Evolutionary conservation across 2,329 filamentous ascomycete species (phyloP).

Genomic region (Hymenoscyphus albidus): DNA sequence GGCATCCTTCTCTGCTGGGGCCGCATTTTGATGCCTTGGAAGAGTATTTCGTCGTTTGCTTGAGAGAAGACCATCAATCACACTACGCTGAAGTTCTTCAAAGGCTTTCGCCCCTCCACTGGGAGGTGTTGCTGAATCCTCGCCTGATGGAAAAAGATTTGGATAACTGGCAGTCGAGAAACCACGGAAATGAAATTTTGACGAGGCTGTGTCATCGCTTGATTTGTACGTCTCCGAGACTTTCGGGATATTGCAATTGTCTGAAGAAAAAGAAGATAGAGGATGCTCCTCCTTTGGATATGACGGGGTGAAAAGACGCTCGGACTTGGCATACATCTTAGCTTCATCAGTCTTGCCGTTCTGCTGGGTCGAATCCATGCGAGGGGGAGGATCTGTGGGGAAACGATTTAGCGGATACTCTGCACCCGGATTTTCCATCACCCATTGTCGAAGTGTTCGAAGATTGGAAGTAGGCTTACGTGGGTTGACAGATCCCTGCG

Average conservation of each 20-base stretch:
- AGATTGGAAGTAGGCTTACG: constrained; percentile 25
- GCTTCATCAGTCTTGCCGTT: constrained; percentile 19
- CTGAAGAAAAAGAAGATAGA: not conserved
- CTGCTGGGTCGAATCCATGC: constrained; percentile 16
- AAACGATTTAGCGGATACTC: constrained; percentile 21
- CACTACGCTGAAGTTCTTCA: constrained; percentile 20
- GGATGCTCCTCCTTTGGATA: not conserved
- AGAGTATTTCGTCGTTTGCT: constrained; percentile 19
- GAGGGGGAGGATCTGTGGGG: constrained; percentile 24
- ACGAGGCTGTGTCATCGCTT: constrained; percentile 4
- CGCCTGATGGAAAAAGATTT: constrained; percentile 12
- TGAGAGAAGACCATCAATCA: constrained; percentile 26
- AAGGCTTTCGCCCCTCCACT: constrained; percentile 31
- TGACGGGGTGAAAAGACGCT: not conserved
- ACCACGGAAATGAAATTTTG: not conserved
- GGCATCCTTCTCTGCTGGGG: not conserved
- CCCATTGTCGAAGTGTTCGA: constrained; percentile 20
- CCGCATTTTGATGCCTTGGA: constrained; percentile 5
- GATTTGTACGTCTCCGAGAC: not conserved
- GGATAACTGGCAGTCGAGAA: constrained; percentile 14
- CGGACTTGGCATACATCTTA: constrained; percentile 31
- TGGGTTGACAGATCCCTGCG: constrained; percentile 12
- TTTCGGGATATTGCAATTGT: constrained; percentile 1
- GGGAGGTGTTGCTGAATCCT: constrained; percentile 24
- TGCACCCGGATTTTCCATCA: constrained; percentile 20